phyloP scores from a whole-genome alignment of 192 early-diverging fungal genomes.

The Linnemannia elongata region DNA sequence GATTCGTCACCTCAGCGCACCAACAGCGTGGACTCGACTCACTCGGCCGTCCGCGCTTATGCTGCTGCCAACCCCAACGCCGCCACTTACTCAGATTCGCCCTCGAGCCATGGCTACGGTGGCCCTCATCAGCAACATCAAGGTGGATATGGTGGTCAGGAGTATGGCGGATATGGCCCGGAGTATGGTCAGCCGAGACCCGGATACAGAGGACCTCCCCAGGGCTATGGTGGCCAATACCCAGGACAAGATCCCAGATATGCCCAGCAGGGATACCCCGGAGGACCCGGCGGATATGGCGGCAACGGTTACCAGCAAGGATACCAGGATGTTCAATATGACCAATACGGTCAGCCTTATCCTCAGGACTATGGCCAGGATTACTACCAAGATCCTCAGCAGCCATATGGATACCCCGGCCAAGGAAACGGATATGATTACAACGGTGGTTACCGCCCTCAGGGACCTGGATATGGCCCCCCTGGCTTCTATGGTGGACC shows the following conservation, averaged over 20 bases:
- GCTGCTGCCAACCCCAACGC: constrained; percentile 34
- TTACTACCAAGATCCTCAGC: constrained; percentile 37
- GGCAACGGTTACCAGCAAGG: constrained; percentile 34
- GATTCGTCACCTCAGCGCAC: constrained; percentile 4
- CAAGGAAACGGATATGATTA: constrained; percentile 37
- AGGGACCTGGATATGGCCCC: constrained; percentile 22
- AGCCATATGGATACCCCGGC: constrained; percentile 39
- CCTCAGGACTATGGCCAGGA: constrained; percentile 44
- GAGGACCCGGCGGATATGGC: constrained; percentile 9
- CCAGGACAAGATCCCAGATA: constrained; percentile 32
- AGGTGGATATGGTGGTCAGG: constrained; percentile 21
- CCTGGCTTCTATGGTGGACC: constrained; percentile 12
- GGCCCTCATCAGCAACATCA: constrained; percentile 3
- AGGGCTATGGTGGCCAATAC: constrained; percentile 34
- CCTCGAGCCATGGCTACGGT: constrained; percentile 10
- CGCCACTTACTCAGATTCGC: constrained; percentile 24
- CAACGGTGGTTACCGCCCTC: constrained; percentile 21
- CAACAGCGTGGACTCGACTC: constrained; percentile 27
- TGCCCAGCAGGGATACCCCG: constrained; percentile 35
- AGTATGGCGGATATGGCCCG: constrained; percentile 8
- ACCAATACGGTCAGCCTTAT: constrained; percentile 48
- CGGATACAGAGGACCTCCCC: constrained; percentile 25
- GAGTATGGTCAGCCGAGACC: constrained; percentile 26
- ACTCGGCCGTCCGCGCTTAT: constrained; percentile 28
- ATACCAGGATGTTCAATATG: constrained; percentile 51